Evolutionary conservation across 352 stramenopile species (phyloP).

Genomic region (Phytophthora syringae): DNA sequence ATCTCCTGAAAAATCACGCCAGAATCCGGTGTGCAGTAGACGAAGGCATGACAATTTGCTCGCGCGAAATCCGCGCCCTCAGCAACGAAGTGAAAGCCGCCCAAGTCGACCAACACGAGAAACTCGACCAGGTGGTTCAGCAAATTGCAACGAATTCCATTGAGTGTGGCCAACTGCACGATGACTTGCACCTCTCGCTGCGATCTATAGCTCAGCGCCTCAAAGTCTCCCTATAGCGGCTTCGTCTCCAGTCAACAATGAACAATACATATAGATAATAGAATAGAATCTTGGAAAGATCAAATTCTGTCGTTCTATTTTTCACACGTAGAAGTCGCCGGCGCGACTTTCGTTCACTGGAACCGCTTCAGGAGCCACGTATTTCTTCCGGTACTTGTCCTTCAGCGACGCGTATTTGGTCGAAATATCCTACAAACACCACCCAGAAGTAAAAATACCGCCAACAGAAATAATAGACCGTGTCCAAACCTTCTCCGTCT

Average conservation of each 20-base stretch:
- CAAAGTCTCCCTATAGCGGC: conserved; percentile 42
- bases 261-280: conserved; percentile 11
- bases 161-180: conserved; percentile 41
- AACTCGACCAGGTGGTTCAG: conserved; percentile 38
- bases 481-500: conserved; percentile 64
- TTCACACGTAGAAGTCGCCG: conserved; percentile 52
- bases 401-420: conserved; percentile 76
- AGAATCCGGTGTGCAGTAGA: conserved; percentile 58
- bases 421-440: conserved; percentile 59
- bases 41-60: conserved; percentile 64
- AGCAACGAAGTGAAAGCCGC: conserved; percentile 48
- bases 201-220: conserved; percentile 50
- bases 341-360: conserved; percentile 25
- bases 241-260: too few species aligned
- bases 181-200: conserved; percentile 49
- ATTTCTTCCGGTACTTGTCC: conserved; percentile 83
- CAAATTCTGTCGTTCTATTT: neutral
- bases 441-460: conserved; percentile 1
- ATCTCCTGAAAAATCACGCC: conserved; percentile 60
- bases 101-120: conserved; percentile 44
- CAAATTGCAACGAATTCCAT: conserved; percentile 42
- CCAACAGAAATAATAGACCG: neutral
- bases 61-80: conserved; percentile 53
- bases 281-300: conserved; percentile 19
- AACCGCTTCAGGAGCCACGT: conserved; percentile 49